phyloP scores from a whole-genome alignment of 2,329 filamentous ascomycete species.

The Chalaropsis thielavioides region DNA sequence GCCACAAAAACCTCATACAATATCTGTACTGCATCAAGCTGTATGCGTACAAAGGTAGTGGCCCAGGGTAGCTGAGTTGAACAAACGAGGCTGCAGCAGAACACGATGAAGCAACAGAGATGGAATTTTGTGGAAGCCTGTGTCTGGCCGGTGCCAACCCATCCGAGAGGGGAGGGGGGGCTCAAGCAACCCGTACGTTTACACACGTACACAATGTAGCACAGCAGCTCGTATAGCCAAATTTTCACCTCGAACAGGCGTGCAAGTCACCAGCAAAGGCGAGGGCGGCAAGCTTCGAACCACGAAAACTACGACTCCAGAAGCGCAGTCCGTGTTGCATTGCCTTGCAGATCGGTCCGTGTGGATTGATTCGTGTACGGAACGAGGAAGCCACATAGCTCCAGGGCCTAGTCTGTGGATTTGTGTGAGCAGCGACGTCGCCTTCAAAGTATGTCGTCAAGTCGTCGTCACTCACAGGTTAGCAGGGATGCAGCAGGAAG shows the following conservation, averaged over 20 bases:
- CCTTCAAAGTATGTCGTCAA: neutral
- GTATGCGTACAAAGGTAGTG: neutral
- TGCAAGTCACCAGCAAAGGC: neutral
- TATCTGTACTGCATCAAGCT: neutral
- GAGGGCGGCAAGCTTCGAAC: neutral
- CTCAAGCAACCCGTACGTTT: neutral
- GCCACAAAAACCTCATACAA: conserved; percentile 1
- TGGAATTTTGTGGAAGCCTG: neutral
- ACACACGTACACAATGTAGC: neutral
- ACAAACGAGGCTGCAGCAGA: neutral
- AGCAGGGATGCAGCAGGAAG: neutral
- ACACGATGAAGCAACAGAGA: conserved; percentile 1
- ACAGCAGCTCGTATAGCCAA: conserved; percentile 8
- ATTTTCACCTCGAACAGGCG: neutral
- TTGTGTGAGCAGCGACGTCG: neutral
- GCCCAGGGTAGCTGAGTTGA: neutral
- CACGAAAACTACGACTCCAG: neutral
- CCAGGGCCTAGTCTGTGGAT: neutral
- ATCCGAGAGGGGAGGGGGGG: neutral
- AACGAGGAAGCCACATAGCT: neutral
- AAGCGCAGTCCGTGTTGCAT: neutral
- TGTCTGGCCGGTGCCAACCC: neutral
- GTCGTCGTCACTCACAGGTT: neutral
- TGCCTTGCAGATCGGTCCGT: neutral
- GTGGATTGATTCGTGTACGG: neutral